Evolutionary conservation across 768 basidiomycete species (phyloP).

Genomic region (Amanita subjunquillea): DNA sequence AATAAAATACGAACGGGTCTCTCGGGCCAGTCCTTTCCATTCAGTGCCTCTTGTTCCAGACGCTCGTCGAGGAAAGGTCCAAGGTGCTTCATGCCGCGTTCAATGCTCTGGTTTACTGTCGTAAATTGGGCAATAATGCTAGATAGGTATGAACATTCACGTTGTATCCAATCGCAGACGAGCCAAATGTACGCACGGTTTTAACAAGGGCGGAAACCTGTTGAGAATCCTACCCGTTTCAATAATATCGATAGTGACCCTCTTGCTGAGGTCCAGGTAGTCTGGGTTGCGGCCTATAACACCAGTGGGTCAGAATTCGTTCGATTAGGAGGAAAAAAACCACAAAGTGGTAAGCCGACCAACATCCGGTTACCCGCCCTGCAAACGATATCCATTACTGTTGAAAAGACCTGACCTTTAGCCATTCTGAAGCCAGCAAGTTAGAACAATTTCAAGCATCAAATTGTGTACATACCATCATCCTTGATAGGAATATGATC

Average conservation of each 20-base stretch:
- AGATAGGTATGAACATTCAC: not conserved
- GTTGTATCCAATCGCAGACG: not conserved
- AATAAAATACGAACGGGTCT: conserved; percentile 17
- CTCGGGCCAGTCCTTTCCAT: conserved; percentile 19
- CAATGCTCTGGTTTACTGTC: conserved; percentile 4
- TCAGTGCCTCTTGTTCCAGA: conserved; percentile 12
- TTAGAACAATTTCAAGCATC: not conserved
- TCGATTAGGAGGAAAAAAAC: not conserved
- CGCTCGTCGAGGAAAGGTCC: conserved; percentile 18
- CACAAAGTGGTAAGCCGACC: conserved; percentile 19
- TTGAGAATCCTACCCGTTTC: conserved; percentile 13
- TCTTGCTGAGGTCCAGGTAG: conserved; percentile 10
- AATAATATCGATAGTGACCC: conserved; percentile 9
- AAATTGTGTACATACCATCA: not conserved
- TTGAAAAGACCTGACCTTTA: conserved; percentile 7
- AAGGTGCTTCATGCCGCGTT: conserved; percentile 13
- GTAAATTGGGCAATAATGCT: conserved; percentile 11
- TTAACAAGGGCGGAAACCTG: conserved; percentile 15
- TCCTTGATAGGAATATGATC: conserved; percentile 8
- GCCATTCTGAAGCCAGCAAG: conserved; percentile 9
- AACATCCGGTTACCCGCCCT: conserved; percentile 14
- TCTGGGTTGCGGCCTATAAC: conserved; percentile 13
- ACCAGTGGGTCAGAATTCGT: not conserved
- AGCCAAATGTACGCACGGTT: conserved; percentile 10
- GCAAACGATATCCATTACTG: conserved; percentile 13